phyloP scores from a whole-genome alignment of 768 basidiomycete genomes.

The Kwoniella dejecticola region DNA sequence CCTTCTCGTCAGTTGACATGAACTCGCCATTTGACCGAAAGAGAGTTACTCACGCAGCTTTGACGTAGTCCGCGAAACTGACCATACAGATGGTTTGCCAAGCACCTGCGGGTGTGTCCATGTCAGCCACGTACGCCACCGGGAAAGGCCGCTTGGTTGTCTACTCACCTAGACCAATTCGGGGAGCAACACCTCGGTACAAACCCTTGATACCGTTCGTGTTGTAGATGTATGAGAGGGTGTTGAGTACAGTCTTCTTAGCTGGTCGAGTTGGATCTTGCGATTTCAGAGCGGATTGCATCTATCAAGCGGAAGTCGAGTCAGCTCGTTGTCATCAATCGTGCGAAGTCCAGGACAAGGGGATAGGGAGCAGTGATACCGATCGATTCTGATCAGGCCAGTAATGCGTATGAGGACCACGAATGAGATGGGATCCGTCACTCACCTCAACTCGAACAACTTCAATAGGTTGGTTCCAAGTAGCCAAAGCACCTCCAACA shows the following conservation, averaged over 20 bases:
- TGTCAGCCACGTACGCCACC: too few relatives aligned
- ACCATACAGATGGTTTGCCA: constrained; percentile 82
- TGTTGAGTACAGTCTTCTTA: constrained; percentile 85
- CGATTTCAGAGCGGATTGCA: constrained; percentile 98
- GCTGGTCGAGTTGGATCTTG: constrained; percentile 75
- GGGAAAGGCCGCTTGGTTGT: background rate
- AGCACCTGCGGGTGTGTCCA: constrained; percentile 25
- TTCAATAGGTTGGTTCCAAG: constrained; percentile 99
- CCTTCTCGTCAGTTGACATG: too few relatives aligned
- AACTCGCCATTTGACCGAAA: too few relatives aligned
- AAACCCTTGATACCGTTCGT: constrained; percentile 95
- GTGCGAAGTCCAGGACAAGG: too few relatives aligned
- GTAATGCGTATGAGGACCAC: too few relatives aligned
- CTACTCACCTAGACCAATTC: constrained; percentile 77
- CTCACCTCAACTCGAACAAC: constrained; percentile 91
- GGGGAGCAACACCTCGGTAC: constrained; percentile 95
- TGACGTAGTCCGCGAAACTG: constrained; percentile 94
- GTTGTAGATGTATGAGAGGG: constrained; percentile 88
- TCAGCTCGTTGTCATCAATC: too few relatives aligned
- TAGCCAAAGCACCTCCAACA: constrained; percentile 88
- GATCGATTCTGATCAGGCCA: too few relatives aligned
- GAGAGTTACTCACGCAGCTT: constrained; percentile 60
- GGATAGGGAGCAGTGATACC: background rate
- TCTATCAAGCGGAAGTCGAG: constrained; percentile 64
- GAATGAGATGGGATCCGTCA: too few relatives aligned